phyloP scores from a whole-genome alignment of 2,329 filamentous ascomycete species.

The Cladophialophora chaetospira region DNA sequence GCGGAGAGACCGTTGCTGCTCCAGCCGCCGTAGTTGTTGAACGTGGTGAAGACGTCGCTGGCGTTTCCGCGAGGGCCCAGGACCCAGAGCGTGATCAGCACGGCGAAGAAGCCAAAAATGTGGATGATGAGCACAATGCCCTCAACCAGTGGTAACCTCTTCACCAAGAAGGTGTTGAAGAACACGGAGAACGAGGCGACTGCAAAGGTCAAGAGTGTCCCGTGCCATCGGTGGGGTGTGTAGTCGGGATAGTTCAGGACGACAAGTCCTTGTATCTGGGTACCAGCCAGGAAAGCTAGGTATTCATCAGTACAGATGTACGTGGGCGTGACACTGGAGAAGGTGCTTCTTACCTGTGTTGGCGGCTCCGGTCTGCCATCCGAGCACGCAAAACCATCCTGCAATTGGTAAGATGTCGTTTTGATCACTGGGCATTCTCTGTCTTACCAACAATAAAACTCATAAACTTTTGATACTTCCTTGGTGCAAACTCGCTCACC shows the following conservation, averaged over 20 bases:
- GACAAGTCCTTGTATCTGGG: constrained; percentile 50
- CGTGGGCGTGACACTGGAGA: constrained; percentile 24
- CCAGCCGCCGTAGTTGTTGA: constrained; percentile 46
- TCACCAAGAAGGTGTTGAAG: constrained; percentile 47
- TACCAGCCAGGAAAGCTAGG: constrained; percentile 46
- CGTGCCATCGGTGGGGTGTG: constrained; percentile 46
- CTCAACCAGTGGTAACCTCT: constrained; percentile 45
- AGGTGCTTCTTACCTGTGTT: constrained; percentile 24
- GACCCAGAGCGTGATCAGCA: constrained; percentile 49
- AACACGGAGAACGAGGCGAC: constrained; percentile 44
- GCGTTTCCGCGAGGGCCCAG: constrained; percentile 43
- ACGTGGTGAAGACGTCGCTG: constrained; percentile 44
- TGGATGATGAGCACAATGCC: constrained; percentile 47
- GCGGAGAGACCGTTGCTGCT: constrained; percentile 33
- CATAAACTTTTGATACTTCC: constrained; percentile 38
- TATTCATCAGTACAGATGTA: not conserved
- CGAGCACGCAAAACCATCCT: constrained; percentile 39
- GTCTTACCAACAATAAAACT: constrained; percentile 37
- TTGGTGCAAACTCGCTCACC: constrained; percentile 42
- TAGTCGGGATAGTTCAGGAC: constrained; percentile 48
- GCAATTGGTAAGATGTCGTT: constrained; percentile 4
- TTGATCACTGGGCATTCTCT: not conserved
- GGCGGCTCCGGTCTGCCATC: constrained; percentile 36
- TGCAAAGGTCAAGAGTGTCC: constrained; percentile 47
- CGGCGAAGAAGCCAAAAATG: constrained; percentile 45